Evolutionary conservation across 805 yeast species (phyloP).

Genomic region (Suhomyces canberraensis): DNA sequence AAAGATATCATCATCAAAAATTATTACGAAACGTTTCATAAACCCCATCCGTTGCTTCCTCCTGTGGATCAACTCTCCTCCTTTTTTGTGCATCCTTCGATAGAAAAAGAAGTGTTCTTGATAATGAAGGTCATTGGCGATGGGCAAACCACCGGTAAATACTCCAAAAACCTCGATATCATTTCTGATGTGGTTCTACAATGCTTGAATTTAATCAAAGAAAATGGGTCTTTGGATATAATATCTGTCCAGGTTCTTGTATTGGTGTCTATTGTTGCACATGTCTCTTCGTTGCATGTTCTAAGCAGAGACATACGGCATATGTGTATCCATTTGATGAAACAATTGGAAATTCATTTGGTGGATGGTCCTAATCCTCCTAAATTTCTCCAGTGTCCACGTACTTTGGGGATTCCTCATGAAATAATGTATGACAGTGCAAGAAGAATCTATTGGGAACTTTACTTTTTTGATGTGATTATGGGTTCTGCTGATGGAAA

Average conservation of each 20-base stretch:
- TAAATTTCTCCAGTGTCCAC: constrained; percentile 10
- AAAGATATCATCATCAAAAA: constrained; percentile 10
- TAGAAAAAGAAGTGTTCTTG: constrained; percentile 40
- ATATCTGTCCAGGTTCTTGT: constrained; percentile 42
- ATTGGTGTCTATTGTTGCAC: constrained; percentile 42
- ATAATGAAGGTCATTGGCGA: constrained; percentile 50
- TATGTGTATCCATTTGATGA: constrained; percentile 36
- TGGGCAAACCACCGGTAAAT: constrained; percentile 35
- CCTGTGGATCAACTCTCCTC: constrained; percentile 29
- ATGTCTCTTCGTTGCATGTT: constrained; percentile 51
- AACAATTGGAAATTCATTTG: constrained; percentile 36
- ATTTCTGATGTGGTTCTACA: constrained; percentile 18
- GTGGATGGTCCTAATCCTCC: constrained; percentile 25
- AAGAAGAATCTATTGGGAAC: constrained; percentile 51
- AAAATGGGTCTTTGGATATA: constrained; percentile 30
- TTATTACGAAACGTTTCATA: constrained; percentile 39
- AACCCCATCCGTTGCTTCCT: constrained; percentile 48
- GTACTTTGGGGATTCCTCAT: constrained; percentile 13
- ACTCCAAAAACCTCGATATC: constrained; percentile 10
- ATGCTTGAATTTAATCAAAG: constrained; percentile 13
- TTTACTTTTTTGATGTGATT: constrained; percentile 49
- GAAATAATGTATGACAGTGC: constrained; percentile 24
- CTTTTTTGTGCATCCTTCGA: constrained; percentile 30
- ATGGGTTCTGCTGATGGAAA: constrained; percentile 55
- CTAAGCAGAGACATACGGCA: constrained; percentile 42